Evolutionary conservation across 2,329 filamentous ascomycete species (phyloP).

Genomic region (Cladophialophora exuberans): DNA sequence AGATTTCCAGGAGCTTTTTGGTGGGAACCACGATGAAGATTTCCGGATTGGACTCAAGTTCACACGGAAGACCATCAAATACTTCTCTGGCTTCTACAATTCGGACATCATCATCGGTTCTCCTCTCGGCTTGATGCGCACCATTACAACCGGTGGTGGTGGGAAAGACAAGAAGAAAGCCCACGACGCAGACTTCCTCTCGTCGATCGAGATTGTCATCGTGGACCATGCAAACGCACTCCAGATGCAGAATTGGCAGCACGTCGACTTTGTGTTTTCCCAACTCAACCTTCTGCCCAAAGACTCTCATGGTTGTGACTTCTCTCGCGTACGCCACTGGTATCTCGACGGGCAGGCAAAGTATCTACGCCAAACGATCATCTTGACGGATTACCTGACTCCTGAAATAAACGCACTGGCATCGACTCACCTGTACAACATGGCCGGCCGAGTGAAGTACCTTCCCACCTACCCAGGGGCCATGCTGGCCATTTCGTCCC

Average conservation of each 20-base stretch:
- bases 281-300: conserved; percentile 90
- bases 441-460: conserved; percentile 76
- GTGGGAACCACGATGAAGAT: conserved; percentile 95
- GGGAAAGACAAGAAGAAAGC: conserved; percentile 57
- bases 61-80: conserved; percentile 92
- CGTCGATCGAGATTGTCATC: conserved; percentile 87
- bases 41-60: conserved; percentile 97
- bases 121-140: conserved; percentile 84
- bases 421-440: conserved; percentile 76
- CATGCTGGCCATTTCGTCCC: conserved; percentile 68
- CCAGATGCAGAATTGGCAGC: conserved; percentile 98
- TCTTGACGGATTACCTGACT: conserved; percentile 80
- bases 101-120: conserved; percentile 94
- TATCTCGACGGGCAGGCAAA: conserved; percentile 87
- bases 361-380: conserved; percentile 80
- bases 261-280: conserved; percentile 87
- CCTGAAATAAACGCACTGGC: conserved; percentile 84
- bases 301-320: conserved; percentile 89
- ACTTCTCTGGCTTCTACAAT: conserved; percentile 92
- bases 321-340: conserved; percentile 85
- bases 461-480: conserved; percentile 70
- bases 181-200: conserved; percentile 81
- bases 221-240: conserved; percentile 91
- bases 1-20: conserved; percentile 87
- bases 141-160: conserved; percentile 69